Base-by-base conservation (phyloP, 495 filamentous ascomycete species). In the Chaetomium tenue region DNA sequence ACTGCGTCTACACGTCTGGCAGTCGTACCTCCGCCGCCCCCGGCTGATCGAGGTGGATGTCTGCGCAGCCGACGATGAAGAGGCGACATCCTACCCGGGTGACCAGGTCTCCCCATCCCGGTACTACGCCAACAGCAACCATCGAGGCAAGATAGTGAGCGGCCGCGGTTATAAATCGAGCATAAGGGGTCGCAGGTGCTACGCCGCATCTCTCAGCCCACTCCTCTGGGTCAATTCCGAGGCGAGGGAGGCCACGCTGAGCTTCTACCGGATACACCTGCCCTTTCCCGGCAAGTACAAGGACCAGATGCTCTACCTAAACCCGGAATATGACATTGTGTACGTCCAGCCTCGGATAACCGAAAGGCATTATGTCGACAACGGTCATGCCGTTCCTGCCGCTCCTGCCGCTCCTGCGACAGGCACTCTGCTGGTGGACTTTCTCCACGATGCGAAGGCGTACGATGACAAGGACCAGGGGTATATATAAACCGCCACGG, bases 101-200 rank as follows among this genome's bases (percentile, higher is more conserved):
- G n/a, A n/a, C n/a, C n/a, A n/a, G n/a, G n/a, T n/a, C n/a, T n/a
- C n/a, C n/a, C n/a, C n/a, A n/a, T n/a, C n/a, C n/a, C n/a, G n/a
- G n/a, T n/a, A n/a, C n/a, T 58, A 42, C 55, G 18, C 20, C 0
- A n/a, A 18, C 37, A 22, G 55, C 55, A 58, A 58, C 37, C 20
- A n/a, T 44, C 55, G 16, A 2, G 12, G 22, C 37, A 58, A 44
- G 11, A 1, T 58, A n/a, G 22, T 58, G 9, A 58, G 33, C 55
- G 37, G 55, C 37, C 55, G 55, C 37, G 55, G 20, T 39, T 58
- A 58, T 26, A 44, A 5, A 7, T 2, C 44, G 0, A 3, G 12
- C 16, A 39, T 37, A 5, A 2, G n/a, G 0, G 18, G 7, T 20
- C n/a, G n/a, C n/a, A n/a, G 30, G 6, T 8, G 30, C 53, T 56